A percentile compares a stretch with the other conserved stretches of the same genome.
Conservation (phyloP, 805 yeast genomes). For the Naumovozyma castellii region DNA sequence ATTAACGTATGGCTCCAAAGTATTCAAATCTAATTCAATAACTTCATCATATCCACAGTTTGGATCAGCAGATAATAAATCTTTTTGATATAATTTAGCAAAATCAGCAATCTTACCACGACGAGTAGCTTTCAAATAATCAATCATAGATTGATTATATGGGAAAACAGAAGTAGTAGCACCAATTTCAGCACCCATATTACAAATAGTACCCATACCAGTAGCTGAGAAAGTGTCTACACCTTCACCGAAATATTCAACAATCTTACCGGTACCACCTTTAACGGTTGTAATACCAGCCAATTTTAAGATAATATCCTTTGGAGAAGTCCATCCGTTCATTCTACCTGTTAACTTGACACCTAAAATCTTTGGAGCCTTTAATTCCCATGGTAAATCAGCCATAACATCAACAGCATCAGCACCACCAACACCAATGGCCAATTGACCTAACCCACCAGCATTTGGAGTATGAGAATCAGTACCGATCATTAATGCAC, state of each 20-base stretch:
- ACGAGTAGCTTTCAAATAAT: constrained; percentile 77
- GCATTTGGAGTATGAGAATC: constrained; percentile 98
- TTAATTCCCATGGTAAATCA: constrained; percentile 91
- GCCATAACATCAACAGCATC: constrained; percentile 97
- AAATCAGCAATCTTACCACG: constrained; percentile 78
- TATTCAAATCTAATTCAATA: constrained; percentile 79
- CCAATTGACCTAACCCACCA: constrained; percentile 96
- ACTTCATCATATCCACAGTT: constrained; percentile 91
- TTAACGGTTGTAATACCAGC: constrained; percentile 93
- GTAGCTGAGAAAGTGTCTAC: constrained; percentile 87
- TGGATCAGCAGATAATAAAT: constrained; percentile 73
- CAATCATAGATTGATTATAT: constrained; percentile 80
- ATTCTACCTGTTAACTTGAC: constrained; percentile 86
- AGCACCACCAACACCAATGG: constrained; percentile 99
- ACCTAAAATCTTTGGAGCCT: constrained; percentile 94
- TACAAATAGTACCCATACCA: constrained; percentile 99
- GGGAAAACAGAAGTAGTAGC: constrained; percentile 98
- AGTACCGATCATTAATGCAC: constrained; percentile 91
- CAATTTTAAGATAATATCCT: constrained; percentile 85
- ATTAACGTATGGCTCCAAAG: constrained; percentile 90
- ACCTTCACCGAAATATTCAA: constrained; percentile 95
- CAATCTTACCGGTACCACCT: constrained; percentile 97
- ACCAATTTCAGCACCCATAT: constrained; percentile 99
- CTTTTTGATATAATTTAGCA: constrained; percentile 61
- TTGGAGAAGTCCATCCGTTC: constrained; percentile 95